Conservation (phyloP, 2,329 filamentous ascomycete species). For the Aspergillus luchuensis region DNA sequence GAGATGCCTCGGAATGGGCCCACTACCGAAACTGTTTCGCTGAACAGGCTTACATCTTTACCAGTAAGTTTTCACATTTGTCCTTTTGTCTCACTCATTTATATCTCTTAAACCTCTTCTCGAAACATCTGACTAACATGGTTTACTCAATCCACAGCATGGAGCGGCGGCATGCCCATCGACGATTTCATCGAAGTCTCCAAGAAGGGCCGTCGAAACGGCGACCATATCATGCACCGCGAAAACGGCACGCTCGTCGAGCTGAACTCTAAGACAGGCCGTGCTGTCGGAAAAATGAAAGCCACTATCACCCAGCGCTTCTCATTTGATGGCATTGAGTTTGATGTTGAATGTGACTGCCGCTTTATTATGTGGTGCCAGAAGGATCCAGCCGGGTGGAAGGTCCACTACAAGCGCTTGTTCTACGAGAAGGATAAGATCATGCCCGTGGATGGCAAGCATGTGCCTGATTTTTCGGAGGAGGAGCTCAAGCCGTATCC, state of each 20-base stretch:
- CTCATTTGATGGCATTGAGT: background rate
- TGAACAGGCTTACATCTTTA: constrained; percentile 7
- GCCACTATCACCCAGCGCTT: constrained; percentile 7
- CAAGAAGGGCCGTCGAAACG: constrained; percentile 6
- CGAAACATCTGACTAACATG: background rate
- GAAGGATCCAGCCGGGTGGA: constrained; percentile 4
- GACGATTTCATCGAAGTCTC: constrained; percentile 9
- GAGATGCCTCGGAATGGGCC: constrained; percentile 8
- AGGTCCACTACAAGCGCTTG: constrained; percentile 9
- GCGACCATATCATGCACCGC: constrained; percentile 8
- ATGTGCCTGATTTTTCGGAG: background rate
- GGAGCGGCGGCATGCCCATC: constrained; percentile 8
- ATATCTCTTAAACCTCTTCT: no score
- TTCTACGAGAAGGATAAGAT: constrained; percentile 10
- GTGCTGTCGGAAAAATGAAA: constrained; percentile 8
- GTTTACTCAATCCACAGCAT: background rate
- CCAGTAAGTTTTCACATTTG: background rate
- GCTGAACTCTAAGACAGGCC: constrained; percentile 1
- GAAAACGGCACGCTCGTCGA: constrained; percentile 7
- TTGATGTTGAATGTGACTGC: constrained; percentile 8
- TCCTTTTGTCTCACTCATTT: background rate
- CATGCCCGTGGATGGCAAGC: constrained; percentile 6
- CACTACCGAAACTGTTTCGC: constrained; percentile 11
- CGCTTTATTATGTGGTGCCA: constrained; percentile 10
- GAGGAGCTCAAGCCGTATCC: constrained; percentile 7